Conservation (phyloP, 1,139 yeast genomes). For the Pichia sp. region DNA sequence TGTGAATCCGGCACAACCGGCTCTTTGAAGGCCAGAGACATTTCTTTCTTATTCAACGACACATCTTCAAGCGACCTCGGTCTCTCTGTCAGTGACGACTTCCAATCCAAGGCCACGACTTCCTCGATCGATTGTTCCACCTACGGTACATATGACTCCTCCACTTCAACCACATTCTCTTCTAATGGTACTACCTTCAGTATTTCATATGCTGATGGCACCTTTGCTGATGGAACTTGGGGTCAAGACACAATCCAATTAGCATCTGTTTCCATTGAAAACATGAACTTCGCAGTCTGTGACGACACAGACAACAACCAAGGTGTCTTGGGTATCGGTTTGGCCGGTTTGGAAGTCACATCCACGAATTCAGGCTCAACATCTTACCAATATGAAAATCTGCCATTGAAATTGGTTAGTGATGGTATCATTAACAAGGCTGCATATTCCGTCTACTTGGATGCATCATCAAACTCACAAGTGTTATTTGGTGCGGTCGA, state of each 20-base stretch:
- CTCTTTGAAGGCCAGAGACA: conserved; percentile 12
- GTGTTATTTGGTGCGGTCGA: conserved; percentile 56
- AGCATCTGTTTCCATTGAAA: conserved; percentile 38
- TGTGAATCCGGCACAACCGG: conserved; percentile 24
- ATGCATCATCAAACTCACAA: conserved; percentile 37
- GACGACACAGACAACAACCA: conserved; percentile 42
- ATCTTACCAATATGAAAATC: conserved; percentile 40
- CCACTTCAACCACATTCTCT: conserved; percentile 44
- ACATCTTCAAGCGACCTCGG: too few species aligned
- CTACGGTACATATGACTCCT: conserved; percentile 51
- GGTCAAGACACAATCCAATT: conserved; percentile 49
- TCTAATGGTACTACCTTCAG: conserved; percentile 44
- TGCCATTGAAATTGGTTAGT: conserved; percentile 50
- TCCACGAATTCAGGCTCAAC: conserved; percentile 14
- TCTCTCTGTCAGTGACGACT: too few species aligned
- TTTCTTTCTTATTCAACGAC: background rate
- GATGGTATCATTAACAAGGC: conserved; percentile 48
- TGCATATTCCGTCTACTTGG: conserved; percentile 50
- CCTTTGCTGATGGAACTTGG: conserved; percentile 58
- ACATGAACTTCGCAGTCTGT: conserved; percentile 53
- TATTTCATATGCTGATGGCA: conserved; percentile 57
- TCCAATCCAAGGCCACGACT: too few species aligned
- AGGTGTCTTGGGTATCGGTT: conserved; percentile 60
- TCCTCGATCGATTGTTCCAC: conserved; percentile 34
- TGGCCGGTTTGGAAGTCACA: conserved; percentile 45